These are phyloP conservation scores for Raffaelea ambrosiae DNA, from an alignment of 2,329 filamentous ascomycete genomes.

Conservation along the genomic window DNA sequence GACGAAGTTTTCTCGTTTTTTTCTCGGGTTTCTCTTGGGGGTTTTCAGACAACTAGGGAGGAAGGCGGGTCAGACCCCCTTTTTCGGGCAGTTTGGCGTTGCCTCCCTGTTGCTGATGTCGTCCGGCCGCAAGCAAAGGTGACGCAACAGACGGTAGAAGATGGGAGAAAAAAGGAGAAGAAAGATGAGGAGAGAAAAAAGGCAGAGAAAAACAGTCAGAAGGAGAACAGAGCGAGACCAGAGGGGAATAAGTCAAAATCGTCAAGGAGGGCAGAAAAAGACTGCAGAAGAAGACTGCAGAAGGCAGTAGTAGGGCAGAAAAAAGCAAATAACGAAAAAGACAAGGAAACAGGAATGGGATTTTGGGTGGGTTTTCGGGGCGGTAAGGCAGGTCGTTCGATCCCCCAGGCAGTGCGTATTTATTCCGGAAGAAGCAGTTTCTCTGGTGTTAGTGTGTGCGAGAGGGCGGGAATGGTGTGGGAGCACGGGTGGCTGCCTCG, in stretches of 20 bases:
- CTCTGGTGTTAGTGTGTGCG: too few species aligned
- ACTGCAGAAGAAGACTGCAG: background rate
- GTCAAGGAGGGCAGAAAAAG: background rate
- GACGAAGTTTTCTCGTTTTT: background rate
- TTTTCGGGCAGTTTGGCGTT: background rate
- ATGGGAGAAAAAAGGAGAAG: too few species aligned
- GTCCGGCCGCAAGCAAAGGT: too few species aligned
- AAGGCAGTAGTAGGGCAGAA: background rate
- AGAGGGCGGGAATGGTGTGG: too few species aligned
- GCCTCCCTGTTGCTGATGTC: background rate
- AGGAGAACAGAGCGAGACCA: background rate
- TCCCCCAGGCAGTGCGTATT: too few species aligned
- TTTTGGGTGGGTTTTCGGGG: too few species aligned
- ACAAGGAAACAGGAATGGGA: background rate
- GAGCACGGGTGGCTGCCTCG: too few species aligned
- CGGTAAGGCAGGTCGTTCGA: too few species aligned
- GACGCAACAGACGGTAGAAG: too few species aligned
- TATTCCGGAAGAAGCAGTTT: too few species aligned
- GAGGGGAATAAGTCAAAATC: background rate
- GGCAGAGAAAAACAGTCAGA: too few species aligned
- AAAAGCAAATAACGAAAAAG: background rate
- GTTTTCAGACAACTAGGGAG: background rate
- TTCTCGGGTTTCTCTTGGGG: background rate
- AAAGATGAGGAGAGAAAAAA: too few species aligned
- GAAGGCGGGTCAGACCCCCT: background rate